Conservation (phyloP, 2,329 filamentous ascomycete species). For the Claviceps sp. region DNA sequence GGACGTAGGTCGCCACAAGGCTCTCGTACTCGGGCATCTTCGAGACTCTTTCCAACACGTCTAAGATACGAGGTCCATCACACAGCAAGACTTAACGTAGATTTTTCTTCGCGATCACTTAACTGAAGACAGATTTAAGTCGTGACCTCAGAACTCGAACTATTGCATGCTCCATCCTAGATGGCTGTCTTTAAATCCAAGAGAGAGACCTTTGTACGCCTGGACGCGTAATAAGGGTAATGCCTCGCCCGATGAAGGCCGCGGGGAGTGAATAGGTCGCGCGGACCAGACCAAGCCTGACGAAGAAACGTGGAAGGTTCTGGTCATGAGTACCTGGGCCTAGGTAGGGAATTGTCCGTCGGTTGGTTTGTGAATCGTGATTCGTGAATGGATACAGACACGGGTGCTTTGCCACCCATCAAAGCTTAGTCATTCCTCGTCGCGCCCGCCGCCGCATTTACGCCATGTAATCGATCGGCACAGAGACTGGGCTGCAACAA, state of each 20-base stretch:
- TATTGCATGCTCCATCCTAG: neutral
- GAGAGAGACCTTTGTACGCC: neutral
- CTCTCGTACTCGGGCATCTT: constrained; percentile 21
- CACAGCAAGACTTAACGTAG: neutral
- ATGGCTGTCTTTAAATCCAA: neutral
- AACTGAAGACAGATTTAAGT: neutral
- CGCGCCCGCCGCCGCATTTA: no score
- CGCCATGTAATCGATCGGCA: no score
- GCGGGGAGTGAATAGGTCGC: neutral
- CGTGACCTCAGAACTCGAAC: neutral
- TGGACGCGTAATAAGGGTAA: constrained; percentile 1
- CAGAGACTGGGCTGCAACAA: neutral
- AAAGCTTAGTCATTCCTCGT: no score
- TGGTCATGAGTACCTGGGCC: constrained; percentile 40
- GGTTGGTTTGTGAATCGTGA: no score
- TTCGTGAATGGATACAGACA: no score
- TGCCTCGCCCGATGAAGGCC: constrained; percentile 1
- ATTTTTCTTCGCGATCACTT: neutral
- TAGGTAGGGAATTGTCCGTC: no score
- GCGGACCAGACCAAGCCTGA: neutral
- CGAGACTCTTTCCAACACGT: neutral
- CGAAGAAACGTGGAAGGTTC: constrained; percentile 31
- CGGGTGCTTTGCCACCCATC: no score
- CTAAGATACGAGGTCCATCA: neutral
- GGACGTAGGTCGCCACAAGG: constrained; percentile 33